A percentile compares a stretch with the other conserved stretches of the same genome.
These are phyloP conservation scores for Thermomyces lanuginosus DNA, from an alignment of 2,329 filamentous ascomycete species.

Conservation along the genomic window DNA sequence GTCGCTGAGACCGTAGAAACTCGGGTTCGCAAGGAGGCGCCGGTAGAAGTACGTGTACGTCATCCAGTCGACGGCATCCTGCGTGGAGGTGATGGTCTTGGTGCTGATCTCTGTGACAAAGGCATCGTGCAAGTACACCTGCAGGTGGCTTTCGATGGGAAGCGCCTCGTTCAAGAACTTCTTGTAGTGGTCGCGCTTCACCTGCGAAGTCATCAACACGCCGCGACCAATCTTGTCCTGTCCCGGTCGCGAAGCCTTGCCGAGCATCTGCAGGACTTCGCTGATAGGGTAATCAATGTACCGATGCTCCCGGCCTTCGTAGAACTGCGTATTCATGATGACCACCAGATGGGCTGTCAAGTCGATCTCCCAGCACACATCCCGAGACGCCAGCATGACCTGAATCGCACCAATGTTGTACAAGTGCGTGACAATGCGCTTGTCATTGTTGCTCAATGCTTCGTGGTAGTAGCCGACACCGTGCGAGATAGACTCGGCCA, in stretches of 20 bases:
- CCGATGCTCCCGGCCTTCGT: conserved; percentile 87
- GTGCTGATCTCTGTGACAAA: conserved; percentile 97
- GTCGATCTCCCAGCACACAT: conserved; percentile 92
- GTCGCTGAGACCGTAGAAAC: conserved; percentile 81
- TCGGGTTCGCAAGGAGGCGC: conserved; percentile 82
- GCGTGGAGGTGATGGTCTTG: conserved; percentile 84
- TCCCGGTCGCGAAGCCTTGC: conserved; percentile 66
- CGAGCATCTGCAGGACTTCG: conserved; percentile 95
- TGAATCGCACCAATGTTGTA: conserved; percentile 83
- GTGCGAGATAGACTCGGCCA: conserved; percentile 79
- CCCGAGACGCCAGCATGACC: conserved; percentile 63
- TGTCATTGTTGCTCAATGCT: conserved; percentile 73
- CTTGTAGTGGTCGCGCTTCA: conserved; percentile 95
- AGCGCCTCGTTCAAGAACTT: conserved; percentile 95
- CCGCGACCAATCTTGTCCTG: conserved; percentile 70
- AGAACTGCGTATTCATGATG: conserved; percentile 96
- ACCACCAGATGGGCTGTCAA: conserved; percentile 78
- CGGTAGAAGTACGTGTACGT: conserved; percentile 98
- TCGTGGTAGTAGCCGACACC: conserved; percentile 97
- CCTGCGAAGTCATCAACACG: conserved; percentile 88
- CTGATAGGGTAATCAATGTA: conserved; percentile 93
- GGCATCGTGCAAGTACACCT: conserved; percentile 81
- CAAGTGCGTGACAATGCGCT: conserved; percentile 82
- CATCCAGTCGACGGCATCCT: conserved; percentile 95
- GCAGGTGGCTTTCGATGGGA: conserved; percentile 85